phyloP scores from a whole-genome alignment of 2,329 filamentous ascomycete genomes.

The Thielaviopsis musarum region DNA sequence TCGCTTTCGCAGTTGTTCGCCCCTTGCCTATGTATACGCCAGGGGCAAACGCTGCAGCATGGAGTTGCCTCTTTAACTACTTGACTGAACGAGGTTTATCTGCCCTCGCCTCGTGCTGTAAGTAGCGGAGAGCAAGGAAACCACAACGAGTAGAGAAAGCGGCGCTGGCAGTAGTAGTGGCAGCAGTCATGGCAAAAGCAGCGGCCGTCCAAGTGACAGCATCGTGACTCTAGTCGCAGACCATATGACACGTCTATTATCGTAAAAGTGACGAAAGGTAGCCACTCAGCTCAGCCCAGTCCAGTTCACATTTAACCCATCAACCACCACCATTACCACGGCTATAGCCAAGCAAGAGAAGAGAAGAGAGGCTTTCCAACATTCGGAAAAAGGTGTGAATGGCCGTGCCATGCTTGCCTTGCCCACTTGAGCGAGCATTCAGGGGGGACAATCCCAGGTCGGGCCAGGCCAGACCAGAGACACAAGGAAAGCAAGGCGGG shows the following conservation, averaged over 20 bases:
- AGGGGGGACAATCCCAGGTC: constrained; percentile 5
- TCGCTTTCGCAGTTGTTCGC: not conserved
- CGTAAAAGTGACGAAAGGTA: not conserved
- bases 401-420: constrained; percentile 9
- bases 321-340: not conserved
- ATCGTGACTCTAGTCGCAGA: not conserved
- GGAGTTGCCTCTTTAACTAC: not conserved
- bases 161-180: not conserved
- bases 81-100: not conserved
- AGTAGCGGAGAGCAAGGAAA: too few relatives aligned
- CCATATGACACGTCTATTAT: not conserved
- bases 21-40: not conserved
- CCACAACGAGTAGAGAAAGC: not conserved
- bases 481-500: not conserved
- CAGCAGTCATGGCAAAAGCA: not conserved
- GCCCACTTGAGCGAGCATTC: constrained; percentile 5
- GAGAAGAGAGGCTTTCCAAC: not conserved
- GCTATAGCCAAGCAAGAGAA: not conserved
- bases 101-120: not conserved
- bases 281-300: not conserved
- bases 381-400: constrained; percentile 1
- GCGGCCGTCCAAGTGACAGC: not conserved
- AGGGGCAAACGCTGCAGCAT: not conserved
- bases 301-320: not conserved
- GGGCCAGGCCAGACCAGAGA: not conserved